These are phyloP conservation scores for Tephrocybe sp. DNA, from an alignment of 768 basidiomycete species.

Conservation along the genomic window DNA sequence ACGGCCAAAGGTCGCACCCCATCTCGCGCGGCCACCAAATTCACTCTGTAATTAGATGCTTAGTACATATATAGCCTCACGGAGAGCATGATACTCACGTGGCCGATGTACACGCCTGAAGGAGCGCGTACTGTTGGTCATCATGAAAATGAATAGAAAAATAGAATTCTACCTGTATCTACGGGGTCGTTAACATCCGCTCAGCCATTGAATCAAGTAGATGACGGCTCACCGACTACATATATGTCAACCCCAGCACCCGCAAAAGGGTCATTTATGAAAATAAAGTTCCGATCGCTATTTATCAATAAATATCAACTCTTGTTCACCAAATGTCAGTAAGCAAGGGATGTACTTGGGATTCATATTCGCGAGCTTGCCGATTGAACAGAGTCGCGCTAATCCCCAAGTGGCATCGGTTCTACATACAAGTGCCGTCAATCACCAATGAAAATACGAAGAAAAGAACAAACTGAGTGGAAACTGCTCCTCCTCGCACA, in stretches of 20 bases:
- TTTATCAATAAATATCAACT: background rate
- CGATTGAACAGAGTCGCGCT: constrained; percentile 23
- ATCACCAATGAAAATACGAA: no score
- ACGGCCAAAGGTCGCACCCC: constrained; percentile 37
- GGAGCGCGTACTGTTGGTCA: background rate
- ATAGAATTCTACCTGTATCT: constrained; percentile 23
- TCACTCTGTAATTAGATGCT: constrained; percentile 23
- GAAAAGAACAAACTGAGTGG: constrained; percentile 19
- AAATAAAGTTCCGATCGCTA: constrained; percentile 13
- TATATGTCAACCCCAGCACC: constrained; percentile 31
- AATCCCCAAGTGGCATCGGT: constrained; percentile 34
- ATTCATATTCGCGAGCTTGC: constrained; percentile 17
- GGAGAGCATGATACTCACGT: constrained; percentile 2
- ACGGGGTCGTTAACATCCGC: background rate
- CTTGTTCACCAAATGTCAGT: background rate
- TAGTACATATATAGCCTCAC: background rate
- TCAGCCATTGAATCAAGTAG: background rate
- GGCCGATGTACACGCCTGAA: constrained; percentile 5
- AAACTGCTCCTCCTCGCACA: constrained; percentile 16
- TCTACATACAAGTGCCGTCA: constrained; percentile 13
- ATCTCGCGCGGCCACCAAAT: constrained; percentile 42
- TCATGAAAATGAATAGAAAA: background rate
- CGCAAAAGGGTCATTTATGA: constrained; percentile 14
- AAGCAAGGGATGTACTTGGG: constrained; percentile 3
- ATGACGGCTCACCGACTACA: constrained; percentile 32